Evolutionary conservation across 2,329 filamentous ascomycete species (phyloP).

Genomic region (Botryotinia globosa): DNA sequence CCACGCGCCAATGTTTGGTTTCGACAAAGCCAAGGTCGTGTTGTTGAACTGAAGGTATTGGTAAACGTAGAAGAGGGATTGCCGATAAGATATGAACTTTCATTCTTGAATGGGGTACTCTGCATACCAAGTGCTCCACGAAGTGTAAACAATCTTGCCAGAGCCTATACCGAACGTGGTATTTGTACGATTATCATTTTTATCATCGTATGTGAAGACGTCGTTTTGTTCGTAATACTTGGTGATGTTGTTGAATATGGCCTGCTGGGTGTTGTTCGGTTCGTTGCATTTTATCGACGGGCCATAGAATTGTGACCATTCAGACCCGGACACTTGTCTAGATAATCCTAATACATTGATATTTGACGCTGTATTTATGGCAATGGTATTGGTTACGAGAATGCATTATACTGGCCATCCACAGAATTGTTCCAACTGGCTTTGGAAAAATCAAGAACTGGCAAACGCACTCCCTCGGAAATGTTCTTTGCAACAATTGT

Average conservation of each 20-base stretch:
- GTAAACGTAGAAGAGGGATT: background rate
- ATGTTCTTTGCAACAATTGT: conserved; percentile 12
- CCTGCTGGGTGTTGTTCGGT: conserved; percentile 15
- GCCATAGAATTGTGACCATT: conserved; percentile 28
- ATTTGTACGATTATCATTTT: background rate
- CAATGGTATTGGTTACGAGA: background rate
- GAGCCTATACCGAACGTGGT: background rate
- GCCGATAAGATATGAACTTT: background rate
- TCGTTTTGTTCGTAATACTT: background rate
- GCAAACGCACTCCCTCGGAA: conserved; percentile 5
- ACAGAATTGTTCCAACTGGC: conserved; percentile 1
- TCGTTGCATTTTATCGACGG: conserved; percentile 23
- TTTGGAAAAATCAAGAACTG: conserved; percentile 6
- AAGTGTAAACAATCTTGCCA: background rate
- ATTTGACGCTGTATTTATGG: conserved; percentile 6
- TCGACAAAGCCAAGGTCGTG: conserved; percentile 25
- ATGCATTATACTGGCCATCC: background rate
- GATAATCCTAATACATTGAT: conserved; percentile 13
- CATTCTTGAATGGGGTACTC: background rate
- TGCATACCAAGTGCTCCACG: conserved; percentile 3
- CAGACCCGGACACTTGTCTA: conserved; percentile 12
- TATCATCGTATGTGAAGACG: background rate
- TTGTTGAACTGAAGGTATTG: background rate
- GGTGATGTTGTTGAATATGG: conserved; percentile 15
- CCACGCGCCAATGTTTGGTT: conserved; percentile 25